A percentile compares a stretch with the other conserved stretches of the same genome.
Conservation (phyloP, 139 green algal genomes). For the Asterochloris erici region DNA sequence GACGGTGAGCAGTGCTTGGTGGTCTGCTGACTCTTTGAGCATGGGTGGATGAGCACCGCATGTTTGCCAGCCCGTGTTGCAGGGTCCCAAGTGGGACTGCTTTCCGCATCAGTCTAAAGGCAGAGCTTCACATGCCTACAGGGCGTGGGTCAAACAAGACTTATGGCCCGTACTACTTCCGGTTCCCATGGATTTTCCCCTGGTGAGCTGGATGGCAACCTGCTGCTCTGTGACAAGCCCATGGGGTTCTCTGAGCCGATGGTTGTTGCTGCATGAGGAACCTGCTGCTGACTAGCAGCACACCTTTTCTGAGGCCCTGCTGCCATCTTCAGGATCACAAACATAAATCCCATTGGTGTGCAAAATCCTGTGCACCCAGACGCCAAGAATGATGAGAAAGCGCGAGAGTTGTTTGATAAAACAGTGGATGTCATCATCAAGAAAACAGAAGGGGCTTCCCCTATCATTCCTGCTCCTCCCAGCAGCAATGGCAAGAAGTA, state of each 20-base stretch:
- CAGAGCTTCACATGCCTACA: not conserved
- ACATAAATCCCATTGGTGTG: conserved; percentile 7
- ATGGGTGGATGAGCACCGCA: not conserved
- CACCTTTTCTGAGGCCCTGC: too few species aligned
- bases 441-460: not conserved
- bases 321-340: not conserved
- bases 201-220: too few species aligned
- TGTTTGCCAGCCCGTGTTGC: not conserved
- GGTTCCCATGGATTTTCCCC: conserved; percentile 12
- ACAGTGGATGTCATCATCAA: conserved; percentile 10
- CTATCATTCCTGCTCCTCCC: too few species aligned
- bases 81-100: not conserved
- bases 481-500: too few species aligned
- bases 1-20: not conserved
- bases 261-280: too few species aligned
- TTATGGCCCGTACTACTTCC: conserved; percentile 12
- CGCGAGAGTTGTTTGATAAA: conserved; percentile 11
- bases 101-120: not conserved
- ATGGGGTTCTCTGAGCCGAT: too few species aligned
- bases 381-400: not conserved
- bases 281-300: too few species aligned
- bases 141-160: not conserved
- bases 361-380: not conserved
- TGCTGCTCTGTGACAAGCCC: too few species aligned
- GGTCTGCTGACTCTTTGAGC: not conserved